Evolutionary conservation across 345 rosid genomes (phyloP).

Genomic region (Eucalyptus camaldulensis): DNA sequence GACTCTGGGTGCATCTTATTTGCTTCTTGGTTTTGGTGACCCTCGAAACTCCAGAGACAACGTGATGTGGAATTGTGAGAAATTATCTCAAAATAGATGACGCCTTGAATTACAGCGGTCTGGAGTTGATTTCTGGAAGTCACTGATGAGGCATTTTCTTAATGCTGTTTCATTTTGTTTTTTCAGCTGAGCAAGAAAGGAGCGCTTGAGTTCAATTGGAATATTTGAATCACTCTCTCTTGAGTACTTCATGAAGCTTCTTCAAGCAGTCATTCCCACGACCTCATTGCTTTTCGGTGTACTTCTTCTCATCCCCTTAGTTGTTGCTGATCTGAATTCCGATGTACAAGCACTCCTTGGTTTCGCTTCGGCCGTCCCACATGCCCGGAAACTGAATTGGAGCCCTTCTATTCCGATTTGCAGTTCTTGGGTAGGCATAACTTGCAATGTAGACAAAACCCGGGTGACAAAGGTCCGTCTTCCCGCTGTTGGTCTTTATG

Average conservation of each 20-base stretch:
- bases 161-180: neutral
- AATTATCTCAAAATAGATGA: neutral
- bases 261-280: neutral
- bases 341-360: constrained; percentile 72
- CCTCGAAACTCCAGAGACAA: neutral
- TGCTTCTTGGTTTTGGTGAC: neutral
- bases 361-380: constrained; percentile 62
- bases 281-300: neutral
- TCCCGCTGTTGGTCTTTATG: constrained; percentile 64
- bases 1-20: neutral
- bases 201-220: neutral
- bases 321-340: constrained; percentile 35
- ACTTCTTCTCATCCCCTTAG: constrained; percentile 8
- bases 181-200: neutral
- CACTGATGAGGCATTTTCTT: neutral
- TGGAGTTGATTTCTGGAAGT: neutral
- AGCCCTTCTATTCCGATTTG: constrained; percentile 32
- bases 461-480: constrained; percentile 43
- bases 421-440: constrained; percentile 52
- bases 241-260: constrained; percentile 11
- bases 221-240: neutral
- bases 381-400: constrained; percentile 74
- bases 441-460: constrained; percentile 22
- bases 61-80: neutral
- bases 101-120: neutral